Conservation (phyloP, 306 rosid species). For the Begonia masoniana region DNA sequence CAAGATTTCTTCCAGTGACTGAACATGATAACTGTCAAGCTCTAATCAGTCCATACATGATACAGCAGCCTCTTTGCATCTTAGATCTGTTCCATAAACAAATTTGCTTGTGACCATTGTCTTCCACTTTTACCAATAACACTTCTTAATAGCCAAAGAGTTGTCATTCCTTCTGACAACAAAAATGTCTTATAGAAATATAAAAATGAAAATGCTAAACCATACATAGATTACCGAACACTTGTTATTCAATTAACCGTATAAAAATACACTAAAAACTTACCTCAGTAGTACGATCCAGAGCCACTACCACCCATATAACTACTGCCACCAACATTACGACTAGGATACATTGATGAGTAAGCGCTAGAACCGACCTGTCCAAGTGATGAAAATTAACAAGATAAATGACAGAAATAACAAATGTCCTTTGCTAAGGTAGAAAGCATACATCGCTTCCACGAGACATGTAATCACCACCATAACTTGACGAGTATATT, state of each 20-base stretch:
- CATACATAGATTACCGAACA: conserved; percentile 1
- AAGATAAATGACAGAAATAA: too few species aligned
- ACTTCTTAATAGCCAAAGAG: conserved; percentile 27
- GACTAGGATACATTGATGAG: conserved; percentile 66
- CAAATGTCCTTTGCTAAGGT: too few species aligned
- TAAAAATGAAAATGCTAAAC: neutral
- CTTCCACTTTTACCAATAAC: conserved; percentile 41
- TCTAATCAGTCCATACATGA: conserved; percentile 30
- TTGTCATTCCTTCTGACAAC: conserved; percentile 23
- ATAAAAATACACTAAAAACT: conserved; percentile 1
- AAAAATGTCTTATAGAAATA: conserved; percentile 17
- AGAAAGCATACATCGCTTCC: conserved; percentile 60
- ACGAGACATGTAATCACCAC: conserved; percentile 59
- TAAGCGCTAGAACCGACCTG: conserved; percentile 76
- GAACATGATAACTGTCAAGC: conserved; percentile 33
- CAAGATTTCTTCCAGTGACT: too few species aligned
- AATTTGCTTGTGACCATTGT: conserved; percentile 49
- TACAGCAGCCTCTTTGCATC: conserved; percentile 54
- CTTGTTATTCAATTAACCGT: too few species aligned
- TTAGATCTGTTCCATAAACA: conserved; percentile 67
- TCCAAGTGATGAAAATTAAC: conserved; percentile 2
- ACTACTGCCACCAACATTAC: conserved; percentile 61
- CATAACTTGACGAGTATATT: conserved; percentile 78
- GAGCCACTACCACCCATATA: conserved; percentile 83
- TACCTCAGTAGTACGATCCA: conserved; percentile 85